Conservation (phyloP, 345 rosid species). For the Toxicodendron radicans region DNA sequence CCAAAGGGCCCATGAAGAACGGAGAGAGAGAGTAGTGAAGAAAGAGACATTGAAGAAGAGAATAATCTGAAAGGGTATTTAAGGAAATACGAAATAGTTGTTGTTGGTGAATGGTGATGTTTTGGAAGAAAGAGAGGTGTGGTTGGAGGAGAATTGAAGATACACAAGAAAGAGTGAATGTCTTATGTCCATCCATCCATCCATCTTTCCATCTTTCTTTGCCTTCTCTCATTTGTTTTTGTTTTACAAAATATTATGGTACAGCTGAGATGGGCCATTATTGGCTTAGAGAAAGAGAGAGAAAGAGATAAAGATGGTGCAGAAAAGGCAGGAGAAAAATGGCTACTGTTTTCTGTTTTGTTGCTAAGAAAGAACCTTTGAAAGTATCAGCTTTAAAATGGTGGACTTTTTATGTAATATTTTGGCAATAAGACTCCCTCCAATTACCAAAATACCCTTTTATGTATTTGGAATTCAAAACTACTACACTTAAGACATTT, state of each 20-base stretch:
- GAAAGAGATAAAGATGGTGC: background rate
- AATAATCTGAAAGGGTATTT: conserved; percentile 32
- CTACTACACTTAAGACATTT: background rate
- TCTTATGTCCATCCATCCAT: conserved; percentile 16
- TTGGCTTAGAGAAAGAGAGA: conserved; percentile 9
- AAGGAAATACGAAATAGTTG: conserved; percentile 16
- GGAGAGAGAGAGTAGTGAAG: conserved; percentile 13
- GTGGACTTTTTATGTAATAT: background rate
- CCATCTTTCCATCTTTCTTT: conserved; percentile 18
- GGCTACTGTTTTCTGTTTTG: conserved; percentile 23
- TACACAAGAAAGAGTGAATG: background rate
- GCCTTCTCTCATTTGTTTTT: conserved; percentile 7
- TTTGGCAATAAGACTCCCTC: background rate
- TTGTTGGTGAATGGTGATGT: background rate
- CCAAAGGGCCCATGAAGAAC: conserved; percentile 33
- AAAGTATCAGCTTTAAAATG: conserved; percentile 8
- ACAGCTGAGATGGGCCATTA: conserved; percentile 28
- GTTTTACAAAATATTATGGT: conserved; percentile 11
- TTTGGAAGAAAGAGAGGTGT: conserved; percentile 19
- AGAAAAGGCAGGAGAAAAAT: conserved; percentile 25
- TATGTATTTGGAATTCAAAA: background rate
- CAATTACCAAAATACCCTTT: conserved; percentile 10
- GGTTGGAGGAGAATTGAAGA: conserved; percentile 36
- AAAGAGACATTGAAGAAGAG: conserved; percentile 20
- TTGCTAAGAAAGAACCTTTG: conserved; percentile 7